These are phyloP conservation scores for Hemisphaericaspora subhashii DNA, from an alignment of 1,139 yeast species.

Conservation along the genomic window DNA sequence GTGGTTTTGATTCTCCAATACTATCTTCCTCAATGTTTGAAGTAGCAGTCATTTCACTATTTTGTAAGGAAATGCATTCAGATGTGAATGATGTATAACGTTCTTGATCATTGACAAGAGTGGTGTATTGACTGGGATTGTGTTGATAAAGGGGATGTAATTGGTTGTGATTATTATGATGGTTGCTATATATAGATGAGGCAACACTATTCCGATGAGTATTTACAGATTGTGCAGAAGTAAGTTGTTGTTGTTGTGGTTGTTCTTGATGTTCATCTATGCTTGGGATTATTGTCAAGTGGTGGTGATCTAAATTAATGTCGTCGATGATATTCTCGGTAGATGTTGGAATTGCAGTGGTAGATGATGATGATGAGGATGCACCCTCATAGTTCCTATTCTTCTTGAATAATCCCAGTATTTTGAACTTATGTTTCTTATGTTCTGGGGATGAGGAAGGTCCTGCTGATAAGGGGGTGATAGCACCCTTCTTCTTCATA, in stretches of 20 bases:
- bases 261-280: constrained; percentile 8
- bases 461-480: constrained; percentile 1
- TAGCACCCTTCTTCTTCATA: neutral
- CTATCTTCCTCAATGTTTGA: constrained; percentile 17
- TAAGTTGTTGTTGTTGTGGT: neutral
- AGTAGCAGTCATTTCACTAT: constrained; percentile 40
- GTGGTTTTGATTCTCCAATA: constrained; percentile 7
- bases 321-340: constrained; percentile 6
- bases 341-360: constrained; percentile 4
- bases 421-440: constrained; percentile 11
- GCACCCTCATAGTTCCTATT: neutral
- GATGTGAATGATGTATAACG: constrained; percentile 35
- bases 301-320: no score
- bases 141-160: neutral
- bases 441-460: neutral
- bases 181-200: no score
- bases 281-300: constrained; percentile 11
- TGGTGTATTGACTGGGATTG: constrained; percentile 5
- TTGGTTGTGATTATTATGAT: no score
- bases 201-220: neutral
- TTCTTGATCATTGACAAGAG: constrained; percentile 10
- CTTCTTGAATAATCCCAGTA: constrained; percentile 13
- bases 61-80: constrained; percentile 40
- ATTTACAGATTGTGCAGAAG: neutral
- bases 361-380: constrained; percentile 1